Evolutionary conservation across 805 yeast genomes (phyloP), one percentile per base, ranked within the genome.

Genomic region (Yamadazyma tumulicola): DNA sequence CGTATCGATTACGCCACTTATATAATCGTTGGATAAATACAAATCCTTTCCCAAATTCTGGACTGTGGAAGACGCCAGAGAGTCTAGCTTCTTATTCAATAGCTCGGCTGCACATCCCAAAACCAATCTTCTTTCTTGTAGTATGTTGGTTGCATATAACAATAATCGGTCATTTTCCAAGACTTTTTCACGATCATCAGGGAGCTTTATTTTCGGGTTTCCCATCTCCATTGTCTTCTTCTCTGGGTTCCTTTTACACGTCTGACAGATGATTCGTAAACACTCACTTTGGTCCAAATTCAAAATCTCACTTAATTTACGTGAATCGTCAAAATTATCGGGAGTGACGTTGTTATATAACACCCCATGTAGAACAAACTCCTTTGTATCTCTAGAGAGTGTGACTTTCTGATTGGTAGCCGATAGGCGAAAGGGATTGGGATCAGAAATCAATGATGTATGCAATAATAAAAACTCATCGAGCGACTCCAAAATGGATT

Each of bases 81-180:
- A 55, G 6, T 42, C 63, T 1, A 54, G 63, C 28, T 57, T 74
- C 33, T 39, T 66, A 29, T 32, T 75, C n/a, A 75, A 69, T 43
- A 79, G 72, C 47, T 58, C 64, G 25, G 63, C 48, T 1, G 68
- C 60, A 3, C 74, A 53, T 26, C 66, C 62, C n/a, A 77, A 47
- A 0, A 76, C 55, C 1, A 64, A 52, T 40, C 77, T 59, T 48
- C 82, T 68, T 47, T 81, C 86, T 37, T 66, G 55, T 37, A 77
- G 54, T 1, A 74, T 57, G n/a, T 52, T 54, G 14, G 60, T 51
- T 6, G 62, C 57, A 47, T 68, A 64, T n/a, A 66, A 42, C 11
- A 52, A 32, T 12, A 62, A 39, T 23, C 65, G 47, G 27, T 62
- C 59, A 7, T 48, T 44, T 31, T 60, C 57, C 31, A 50, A 45